Base-by-base conservation (phyloP, 78 protist species). In the Chrysochromulina parva region DNA sequence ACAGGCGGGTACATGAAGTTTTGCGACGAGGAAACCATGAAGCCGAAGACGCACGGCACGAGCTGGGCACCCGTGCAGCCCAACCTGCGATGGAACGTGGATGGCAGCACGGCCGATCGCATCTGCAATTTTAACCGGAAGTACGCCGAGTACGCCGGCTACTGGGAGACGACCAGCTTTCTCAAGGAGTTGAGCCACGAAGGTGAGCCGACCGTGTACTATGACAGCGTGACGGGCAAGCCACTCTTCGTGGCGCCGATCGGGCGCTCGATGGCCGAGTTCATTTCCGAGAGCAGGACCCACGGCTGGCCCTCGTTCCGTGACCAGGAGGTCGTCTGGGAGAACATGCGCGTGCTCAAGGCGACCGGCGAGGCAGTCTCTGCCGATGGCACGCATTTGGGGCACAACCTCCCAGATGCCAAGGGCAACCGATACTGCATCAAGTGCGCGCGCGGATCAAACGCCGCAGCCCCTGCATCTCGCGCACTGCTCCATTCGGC, bases 261-360 rank as follows among this genome's bases (percentile, higher is more conserved):
- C 73, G 92, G 92, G 5, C 84, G 92, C 13, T 26, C 92, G 0
- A 59, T 62, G 38, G 50, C 26, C 4, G 80, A 86, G 53, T 86
- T 86, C n/a, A 71, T 86, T 9, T 24, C 62, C 14, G 90, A 86
- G 74, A 62, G 78, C 90, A 47, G 7, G n/a, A 3, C 50, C 11
- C 90, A 86, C 48, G 90, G 93, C 47, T 91, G 93, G 93, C 94
- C 94, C 7, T 62, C 85, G 17, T 92, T 92, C 87, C 74, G 94
- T 0, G 92, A 88, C 74, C 60, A 90, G 1, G 94, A 92, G 85
- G 78, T 85, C 10, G 74, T 78, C 47, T 89, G 90, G 87, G 92
- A 76, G 55, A 47, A 93, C 76, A 81, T 88, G 71, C 71, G 71
- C 16, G 28, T 76, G 24, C 85, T 76, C 19, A 26, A 58, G 2